Evolutionary conservation across 305 asterid species (phyloP).

Genomic region (Euphrasia arctica): DNA sequence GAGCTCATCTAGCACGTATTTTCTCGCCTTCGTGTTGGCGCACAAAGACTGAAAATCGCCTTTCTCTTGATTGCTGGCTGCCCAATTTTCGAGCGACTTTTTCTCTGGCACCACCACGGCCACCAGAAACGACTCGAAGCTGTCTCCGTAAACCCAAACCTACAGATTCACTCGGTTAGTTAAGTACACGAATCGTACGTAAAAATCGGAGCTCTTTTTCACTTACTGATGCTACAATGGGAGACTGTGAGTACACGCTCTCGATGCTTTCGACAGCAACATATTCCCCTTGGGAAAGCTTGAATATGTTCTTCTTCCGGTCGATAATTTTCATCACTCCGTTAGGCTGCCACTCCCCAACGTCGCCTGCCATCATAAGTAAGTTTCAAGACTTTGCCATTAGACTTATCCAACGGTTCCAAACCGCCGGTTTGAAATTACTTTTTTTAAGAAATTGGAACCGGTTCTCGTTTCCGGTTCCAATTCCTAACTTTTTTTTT

Average conservation of each 20-base stretch:
- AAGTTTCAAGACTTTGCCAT: neutral
- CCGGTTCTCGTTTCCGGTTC: too few species aligned
- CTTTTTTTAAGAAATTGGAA: neutral
- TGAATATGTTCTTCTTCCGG: slow-evolving; percentile 89
- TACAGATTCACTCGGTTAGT: slow-evolving; percentile 19
- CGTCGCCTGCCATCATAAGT: slow-evolving; percentile 53
- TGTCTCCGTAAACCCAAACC: slow-evolving; percentile 96
- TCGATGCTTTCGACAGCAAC: slow-evolving; percentile 87
- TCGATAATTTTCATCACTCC: slow-evolving; percentile 90
- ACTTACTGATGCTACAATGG: slow-evolving; percentile 73
- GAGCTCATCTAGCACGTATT: slow-evolving; percentile 68
- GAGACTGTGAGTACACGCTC: slow-evolving; percentile 66
- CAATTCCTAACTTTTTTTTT: too few species aligned
- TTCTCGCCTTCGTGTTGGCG: slow-evolving; percentile 48
- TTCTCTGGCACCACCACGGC: slow-evolving; percentile 87
- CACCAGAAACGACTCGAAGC: slow-evolving; percentile 85
- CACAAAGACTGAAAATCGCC: slow-evolving; percentile 63
- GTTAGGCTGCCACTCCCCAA: slow-evolving; percentile 84
- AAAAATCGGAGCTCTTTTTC: neutral
- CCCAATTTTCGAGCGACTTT: slow-evolving; percentile 84
- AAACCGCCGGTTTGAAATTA: too few species aligned
- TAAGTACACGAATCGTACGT: slow-evolving; percentile 36
- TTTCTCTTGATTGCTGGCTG: slow-evolving; percentile 47
- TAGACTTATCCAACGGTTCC: too few species aligned
- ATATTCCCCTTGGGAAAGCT: slow-evolving; percentile 96